Evolutionary conservation across 768 basidiomycete genomes (phyloP).

Genomic region (Lactarius trivialis): DNA sequence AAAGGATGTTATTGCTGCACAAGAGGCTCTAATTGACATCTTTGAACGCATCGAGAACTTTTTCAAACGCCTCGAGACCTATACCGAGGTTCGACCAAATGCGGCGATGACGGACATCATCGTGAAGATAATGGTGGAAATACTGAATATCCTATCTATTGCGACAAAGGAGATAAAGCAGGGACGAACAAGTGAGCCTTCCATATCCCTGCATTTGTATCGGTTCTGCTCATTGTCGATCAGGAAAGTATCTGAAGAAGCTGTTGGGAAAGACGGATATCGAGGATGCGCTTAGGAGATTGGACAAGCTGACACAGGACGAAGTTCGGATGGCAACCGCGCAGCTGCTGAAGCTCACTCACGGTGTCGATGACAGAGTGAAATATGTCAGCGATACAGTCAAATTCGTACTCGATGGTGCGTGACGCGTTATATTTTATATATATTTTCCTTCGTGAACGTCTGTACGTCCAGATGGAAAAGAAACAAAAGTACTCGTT

Average conservation of each 20-base stretch:
- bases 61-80: too few relatives aligned
- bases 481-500: not conserved
- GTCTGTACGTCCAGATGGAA: not conserved
- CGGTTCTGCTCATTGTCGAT: not conserved
- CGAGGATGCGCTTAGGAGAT: not conserved
- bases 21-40: too few relatives aligned
- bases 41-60: too few relatives aligned
- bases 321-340: not conserved
- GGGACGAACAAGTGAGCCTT: not conserved
- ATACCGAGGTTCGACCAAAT: not conserved
- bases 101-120: not conserved
- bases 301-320: not conserved
- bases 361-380: too few relatives aligned
- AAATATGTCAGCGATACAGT: not conserved
- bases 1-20: too few relatives aligned
- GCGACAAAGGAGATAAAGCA: slow-evolving; percentile 1
- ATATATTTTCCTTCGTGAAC: not conserved
- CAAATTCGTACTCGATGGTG: not conserved
- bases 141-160: not conserved
- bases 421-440: not conserved
- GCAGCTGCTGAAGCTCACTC: not conserved
- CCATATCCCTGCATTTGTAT: fast-evolving
- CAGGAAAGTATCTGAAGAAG: not conserved
- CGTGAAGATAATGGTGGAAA: not conserved
- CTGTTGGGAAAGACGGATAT: not conserved